Evolutionary conservation across 129 eudicot species (phyloP).

Genomic region (Glebionis coronaria): DNA sequence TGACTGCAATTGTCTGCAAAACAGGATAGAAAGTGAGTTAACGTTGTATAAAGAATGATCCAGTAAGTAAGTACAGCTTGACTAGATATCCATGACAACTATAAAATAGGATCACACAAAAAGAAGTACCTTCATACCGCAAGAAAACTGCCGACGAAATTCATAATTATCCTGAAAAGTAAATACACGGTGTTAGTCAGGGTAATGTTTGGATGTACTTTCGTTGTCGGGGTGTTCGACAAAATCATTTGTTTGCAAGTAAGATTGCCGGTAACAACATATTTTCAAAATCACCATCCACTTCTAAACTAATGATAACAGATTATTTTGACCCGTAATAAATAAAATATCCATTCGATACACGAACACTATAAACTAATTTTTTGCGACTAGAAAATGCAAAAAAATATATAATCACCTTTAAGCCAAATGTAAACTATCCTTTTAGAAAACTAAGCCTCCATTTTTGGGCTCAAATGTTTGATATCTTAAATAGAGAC

Average conservation of each 20-base stretch:
- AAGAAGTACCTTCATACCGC: conserved; percentile 69
- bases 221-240: too few relatives aligned
- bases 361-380: too few relatives aligned
- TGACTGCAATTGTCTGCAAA: conserved; percentile 79
- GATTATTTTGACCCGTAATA: too few relatives aligned
- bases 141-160: conserved; percentile 44
- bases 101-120: neutral
- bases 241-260: too few relatives aligned
- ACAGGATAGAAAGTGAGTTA: conserved; percentile 11
- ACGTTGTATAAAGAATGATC: conserved; percentile 9
- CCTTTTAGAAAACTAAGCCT: neutral
- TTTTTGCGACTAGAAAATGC: too few relatives aligned
- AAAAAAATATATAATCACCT: too few relatives aligned
- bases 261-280: too few relatives aligned
- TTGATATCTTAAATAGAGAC: neutral
- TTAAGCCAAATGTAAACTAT: too few relatives aligned
- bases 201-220: too few relatives aligned
- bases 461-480: conserved; percentile 1
- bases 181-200: conserved; percentile 4
- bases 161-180: conserved; percentile 56
- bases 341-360: too few relatives aligned
- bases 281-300: too few relatives aligned
- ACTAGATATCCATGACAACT: neutral
- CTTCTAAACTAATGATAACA: too few relatives aligned
- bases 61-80: conserved; percentile 20